These are phyloP conservation scores for Phlebiopsis gigantea DNA, from an alignment of 768 basidiomycete genomes.

Conservation along the genomic window DNA sequence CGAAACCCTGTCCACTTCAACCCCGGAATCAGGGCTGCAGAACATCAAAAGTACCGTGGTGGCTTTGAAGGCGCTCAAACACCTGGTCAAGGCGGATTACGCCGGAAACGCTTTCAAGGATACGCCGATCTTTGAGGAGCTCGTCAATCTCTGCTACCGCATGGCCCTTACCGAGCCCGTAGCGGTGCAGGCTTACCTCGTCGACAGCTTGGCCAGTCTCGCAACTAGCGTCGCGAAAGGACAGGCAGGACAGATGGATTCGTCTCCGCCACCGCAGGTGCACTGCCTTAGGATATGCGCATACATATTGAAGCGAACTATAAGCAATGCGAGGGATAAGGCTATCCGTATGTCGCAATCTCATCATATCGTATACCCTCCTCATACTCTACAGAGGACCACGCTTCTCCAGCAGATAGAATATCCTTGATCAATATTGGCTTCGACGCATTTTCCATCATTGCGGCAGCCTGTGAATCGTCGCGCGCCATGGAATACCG, in stretches of 20 bases:
- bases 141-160: slow-evolving; percentile 82
- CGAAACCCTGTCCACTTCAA: slow-evolving; percentile 71
- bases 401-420: slow-evolving; percentile 41
- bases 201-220: slow-evolving; percentile 45
- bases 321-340: slow-evolving; percentile 48
- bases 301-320: slow-evolving; percentile 69
- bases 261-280: slow-evolving; percentile 19
- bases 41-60: slow-evolving; percentile 43
- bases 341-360: slow-evolving; percentile 40
- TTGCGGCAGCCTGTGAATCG: slow-evolving; percentile 53
- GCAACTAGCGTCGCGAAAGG: slow-evolving; percentile 28
- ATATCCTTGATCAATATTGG: slow-evolving; percentile 59
- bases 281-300: slow-evolving; percentile 84
- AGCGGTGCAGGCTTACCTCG: slow-evolving; percentile 60
- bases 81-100: slow-evolving; percentile 74
- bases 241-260: slow-evolving; percentile 5
- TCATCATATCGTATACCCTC: not conserved
- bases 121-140: slow-evolving; percentile 82
- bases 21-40: slow-evolving; percentile 47
- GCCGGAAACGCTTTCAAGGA: slow-evolving; percentile 79
- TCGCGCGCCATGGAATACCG: slow-evolving; percentile 69
- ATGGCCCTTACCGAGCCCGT: slow-evolving; percentile 86
- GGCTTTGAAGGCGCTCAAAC: slow-evolving; percentile 73
- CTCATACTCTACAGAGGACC: slow-evolving; percentile 37
- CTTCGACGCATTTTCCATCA: slow-evolving; percentile 54